phyloP scores from a whole-genome alignment of 179 eudicot genomes.

The Camellia oleifera region DNA sequence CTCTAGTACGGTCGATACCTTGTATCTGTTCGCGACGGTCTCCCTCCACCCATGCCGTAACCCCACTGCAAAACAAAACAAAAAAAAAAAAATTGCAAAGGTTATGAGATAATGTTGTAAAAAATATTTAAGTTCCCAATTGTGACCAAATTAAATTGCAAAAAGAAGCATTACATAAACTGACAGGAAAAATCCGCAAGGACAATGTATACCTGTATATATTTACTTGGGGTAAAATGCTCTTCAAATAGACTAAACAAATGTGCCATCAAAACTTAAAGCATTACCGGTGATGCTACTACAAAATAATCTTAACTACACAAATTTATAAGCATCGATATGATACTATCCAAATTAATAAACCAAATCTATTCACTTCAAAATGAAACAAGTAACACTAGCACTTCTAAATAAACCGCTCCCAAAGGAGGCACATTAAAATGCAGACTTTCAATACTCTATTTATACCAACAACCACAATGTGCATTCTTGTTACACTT shows the following conservation, averaged over 20 bases:
- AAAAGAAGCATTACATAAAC: background rate
- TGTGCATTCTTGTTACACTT: slow-evolving; percentile 25
- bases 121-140: background rate
- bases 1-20: slow-evolving; percentile 53
- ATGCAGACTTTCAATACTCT: background rate
- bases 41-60: slow-evolving; percentile 34
- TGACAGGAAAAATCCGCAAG: background rate
- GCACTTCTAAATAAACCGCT: background rate
- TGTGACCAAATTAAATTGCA: background rate
- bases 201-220: background rate
- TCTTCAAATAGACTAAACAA: background rate
- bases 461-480: too few relatives aligned
- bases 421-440: background rate
- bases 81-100: background rate
- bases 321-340: background rate
- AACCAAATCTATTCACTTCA: background rate
- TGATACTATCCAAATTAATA: background rate
- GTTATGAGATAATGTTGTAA: background rate
- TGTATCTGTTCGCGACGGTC: slow-evolving; percentile 46
- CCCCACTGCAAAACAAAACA: slow-evolving; percentile 27
- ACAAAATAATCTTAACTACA: background rate
- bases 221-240: background rate
- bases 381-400: background rate
- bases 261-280: background rate
- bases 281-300: background rate